Conservation (phyloP, 768 basidiomycete genomes). For the Piloderma croceum region DNA sequence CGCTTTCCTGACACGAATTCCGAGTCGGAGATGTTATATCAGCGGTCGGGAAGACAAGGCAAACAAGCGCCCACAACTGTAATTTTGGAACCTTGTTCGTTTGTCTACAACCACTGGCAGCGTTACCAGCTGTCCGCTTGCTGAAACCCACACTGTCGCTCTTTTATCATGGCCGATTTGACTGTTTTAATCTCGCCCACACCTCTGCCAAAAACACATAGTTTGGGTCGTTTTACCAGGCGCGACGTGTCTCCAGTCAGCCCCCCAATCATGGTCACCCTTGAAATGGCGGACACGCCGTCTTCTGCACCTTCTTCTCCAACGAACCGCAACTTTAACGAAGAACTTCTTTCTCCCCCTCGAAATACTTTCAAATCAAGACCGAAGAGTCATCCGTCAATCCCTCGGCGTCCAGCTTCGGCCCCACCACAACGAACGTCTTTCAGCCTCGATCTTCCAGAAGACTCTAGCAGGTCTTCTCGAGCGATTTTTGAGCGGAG, state of each 20-base stretch:
- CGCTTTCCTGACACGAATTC: too few relatives aligned
- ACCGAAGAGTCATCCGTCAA: constrained; percentile 16
- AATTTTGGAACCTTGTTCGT: not conserved
- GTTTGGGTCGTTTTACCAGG: not conserved
- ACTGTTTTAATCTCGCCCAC: constrained; percentile 45
- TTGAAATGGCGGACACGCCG: constrained; percentile 26
- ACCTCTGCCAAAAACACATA: constrained; percentile 8
- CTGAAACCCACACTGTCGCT: not conserved
- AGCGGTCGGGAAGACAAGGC: too few relatives aligned
- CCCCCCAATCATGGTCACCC: constrained; percentile 33
- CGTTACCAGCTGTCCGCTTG: not conserved
- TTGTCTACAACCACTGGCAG: not conserved
- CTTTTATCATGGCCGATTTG: constrained; percentile 39
- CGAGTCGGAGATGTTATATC: too few relatives aligned
- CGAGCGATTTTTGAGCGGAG: not conserved
- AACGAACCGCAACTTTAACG: constrained; percentile 20
- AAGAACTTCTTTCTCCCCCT: constrained; percentile 41
- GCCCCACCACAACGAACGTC: not conserved
- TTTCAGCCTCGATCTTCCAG: not conserved
- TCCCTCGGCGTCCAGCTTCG: not conserved
- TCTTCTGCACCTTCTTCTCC: constrained; percentile 12
- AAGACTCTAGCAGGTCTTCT: not conserved
- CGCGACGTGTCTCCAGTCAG: not conserved
- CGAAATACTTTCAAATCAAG: constrained; percentile 42
- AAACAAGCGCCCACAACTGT: too few relatives aligned